A percentile compares a stretch with the other conserved stretches of the same genome.
Conservation (phyloP, 2,329 filamentous ascomycete genomes). For the Pseudogymnoascus sp. region DNA sequence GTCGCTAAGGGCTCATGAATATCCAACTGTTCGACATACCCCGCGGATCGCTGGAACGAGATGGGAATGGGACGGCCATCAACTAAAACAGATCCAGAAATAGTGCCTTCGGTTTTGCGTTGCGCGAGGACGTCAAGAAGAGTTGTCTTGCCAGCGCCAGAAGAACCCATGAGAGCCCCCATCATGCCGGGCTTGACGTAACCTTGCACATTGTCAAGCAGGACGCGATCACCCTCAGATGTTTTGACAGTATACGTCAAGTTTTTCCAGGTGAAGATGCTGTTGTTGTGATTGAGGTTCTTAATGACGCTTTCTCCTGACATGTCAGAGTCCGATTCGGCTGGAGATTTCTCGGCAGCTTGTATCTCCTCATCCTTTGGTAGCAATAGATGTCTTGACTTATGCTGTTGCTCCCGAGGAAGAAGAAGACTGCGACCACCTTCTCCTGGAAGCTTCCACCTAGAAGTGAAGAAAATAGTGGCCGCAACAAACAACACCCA, state of each 20-base stretch:
- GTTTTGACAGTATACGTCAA: conserved; percentile 63
- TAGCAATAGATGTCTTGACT: neutral
- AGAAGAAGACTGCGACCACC: neutral
- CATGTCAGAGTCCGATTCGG: conserved; percentile 17
- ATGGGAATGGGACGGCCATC: conserved; percentile 62
- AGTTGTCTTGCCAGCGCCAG: conserved; percentile 81
- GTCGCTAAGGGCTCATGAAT: conserved; percentile 77
- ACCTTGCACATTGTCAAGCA: conserved; percentile 74
- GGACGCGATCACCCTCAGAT: conserved; percentile 53
- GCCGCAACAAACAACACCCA: conserved; percentile 53
- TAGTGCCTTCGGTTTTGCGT: conserved; percentile 81
- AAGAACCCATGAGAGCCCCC: conserved; percentile 55
- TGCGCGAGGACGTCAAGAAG: conserved; percentile 78
- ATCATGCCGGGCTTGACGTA: conserved; percentile 69
- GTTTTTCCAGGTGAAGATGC: conserved; percentile 69
- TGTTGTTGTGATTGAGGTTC: conserved; percentile 55
- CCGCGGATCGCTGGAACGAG: conserved; percentile 69
- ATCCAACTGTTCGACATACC: conserved; percentile 90
- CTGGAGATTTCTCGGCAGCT: conserved; percentile 17
- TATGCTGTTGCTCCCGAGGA: neutral
- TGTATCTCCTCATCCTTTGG: conserved; percentile 16
- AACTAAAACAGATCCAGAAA: conserved; percentile 72
- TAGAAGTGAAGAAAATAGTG: conserved; percentile 39
- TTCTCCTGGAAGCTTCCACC: conserved; percentile 5
- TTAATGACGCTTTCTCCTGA: conserved; percentile 27